phyloP scores from a whole-genome alignment of 2,329 filamentous ascomycete genomes.

The Fusarium zealandicum region DNA sequence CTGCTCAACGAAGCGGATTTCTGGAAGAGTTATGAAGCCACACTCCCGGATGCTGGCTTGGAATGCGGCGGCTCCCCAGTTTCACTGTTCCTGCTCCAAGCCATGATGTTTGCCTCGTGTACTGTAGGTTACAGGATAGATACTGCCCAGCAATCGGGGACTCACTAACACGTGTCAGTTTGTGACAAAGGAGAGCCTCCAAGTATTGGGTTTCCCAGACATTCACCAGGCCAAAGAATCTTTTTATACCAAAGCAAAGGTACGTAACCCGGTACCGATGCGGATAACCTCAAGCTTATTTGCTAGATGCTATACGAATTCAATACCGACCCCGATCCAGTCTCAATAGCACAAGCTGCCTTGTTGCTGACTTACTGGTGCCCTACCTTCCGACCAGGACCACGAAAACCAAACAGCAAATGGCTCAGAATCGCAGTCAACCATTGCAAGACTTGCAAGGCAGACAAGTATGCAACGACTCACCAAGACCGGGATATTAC shows the following conservation, averaged over 20 bases:
- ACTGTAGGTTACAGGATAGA: conserved; percentile 14
- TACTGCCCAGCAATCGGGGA: too few relatives aligned
- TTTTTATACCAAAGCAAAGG: conserved; percentile 35
- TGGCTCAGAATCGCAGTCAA: conserved; percentile 29
- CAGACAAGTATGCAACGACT: conserved; percentile 12
- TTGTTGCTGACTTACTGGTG: conserved; percentile 32
- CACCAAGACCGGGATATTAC: not conserved
- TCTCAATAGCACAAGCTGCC: conserved; percentile 29
- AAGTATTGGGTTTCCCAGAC: conserved; percentile 23
- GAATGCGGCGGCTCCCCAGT: conserved; percentile 11
- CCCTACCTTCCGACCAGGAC: conserved; percentile 24
- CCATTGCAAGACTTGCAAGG: conserved; percentile 22
- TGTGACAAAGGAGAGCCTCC: conserved; percentile 21
- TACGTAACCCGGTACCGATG: not conserved
- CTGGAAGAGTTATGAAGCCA: conserved; percentile 24
- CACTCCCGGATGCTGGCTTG: not conserved
- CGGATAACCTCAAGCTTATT: not conserved
- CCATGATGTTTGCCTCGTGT: conserved; percentile 34
- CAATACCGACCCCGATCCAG: conserved; percentile 26
- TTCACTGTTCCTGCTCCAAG: conserved; percentile 26
- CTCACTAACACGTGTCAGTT: conserved; percentile 17
- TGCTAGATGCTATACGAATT: conserved; percentile 30
- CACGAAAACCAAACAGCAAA: conserved; percentile 22
- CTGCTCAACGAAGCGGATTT: conserved; percentile 31
- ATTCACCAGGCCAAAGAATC: conserved; percentile 29